Base-by-base conservation (phyloP, 2,329 filamentous ascomycete genomes). In the Alternaria postmessia region DNA sequence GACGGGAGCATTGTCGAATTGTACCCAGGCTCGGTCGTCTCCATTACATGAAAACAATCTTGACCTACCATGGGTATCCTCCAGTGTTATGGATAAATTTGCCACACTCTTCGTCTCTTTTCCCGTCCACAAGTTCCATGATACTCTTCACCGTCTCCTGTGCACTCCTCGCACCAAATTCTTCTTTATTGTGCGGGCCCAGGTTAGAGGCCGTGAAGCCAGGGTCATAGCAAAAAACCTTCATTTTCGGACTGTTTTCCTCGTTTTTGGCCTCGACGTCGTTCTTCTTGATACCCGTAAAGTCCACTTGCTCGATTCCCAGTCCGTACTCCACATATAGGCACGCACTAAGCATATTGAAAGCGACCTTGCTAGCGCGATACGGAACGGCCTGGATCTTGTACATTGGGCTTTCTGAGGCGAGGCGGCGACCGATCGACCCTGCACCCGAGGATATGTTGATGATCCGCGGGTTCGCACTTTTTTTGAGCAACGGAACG, bases 201-300 rank as follows among this genome's bases (percentile, higher is more conserved):
- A 81, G 42, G 54, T 79, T 77, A 4, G 70, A 75, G 12, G 73
- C 68, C 0, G 75, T 79, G 54, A 80, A 81, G 0, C 78, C 79
- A 0, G 79, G 80, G 63, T 75, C 75, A 49, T 73, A 80, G 7
- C 74, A 68, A 59, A 78, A 80, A 0, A 80, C 75, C 61, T 78
- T 81, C 58, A 79, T 72, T 1, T 42, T 51, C 34, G 34, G 30
- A 4, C 53, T 55, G 7, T 46, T 47, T 5, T 41, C 46, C 4
- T 68, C 71, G 9, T 47, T 18, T 8, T 61, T 56, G 20, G 24
- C 42, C 11, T 43, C 41, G 11, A 4, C 51, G 6, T 59, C 20
- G n/a, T 9, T n/a, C 7, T 32, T 5, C 16, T 42, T 56, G 9
- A 24, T 14, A 4, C 58, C 61, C 9, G 48, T 36, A 6, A 51